These are phyloP conservation scores for Plantago ovata DNA, from an alignment of 257 asterid genomes.

Conservation along the genomic window DNA sequence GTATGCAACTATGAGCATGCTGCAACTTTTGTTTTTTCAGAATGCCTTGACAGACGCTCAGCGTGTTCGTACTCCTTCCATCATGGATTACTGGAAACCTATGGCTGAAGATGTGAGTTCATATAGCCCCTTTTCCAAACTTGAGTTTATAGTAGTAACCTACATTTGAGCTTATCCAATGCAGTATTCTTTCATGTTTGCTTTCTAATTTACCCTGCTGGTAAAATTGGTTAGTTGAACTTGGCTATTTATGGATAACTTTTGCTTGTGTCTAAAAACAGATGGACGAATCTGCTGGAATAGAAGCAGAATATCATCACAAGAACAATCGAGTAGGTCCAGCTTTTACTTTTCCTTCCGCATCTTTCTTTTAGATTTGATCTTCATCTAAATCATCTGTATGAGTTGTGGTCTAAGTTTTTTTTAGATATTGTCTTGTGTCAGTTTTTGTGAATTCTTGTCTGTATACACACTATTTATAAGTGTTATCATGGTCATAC, in stretches of 20 bases:
- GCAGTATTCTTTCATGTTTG: slow-evolving; percentile 12
- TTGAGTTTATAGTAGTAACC: not conserved
- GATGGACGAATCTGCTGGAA: slow-evolving; percentile 98
- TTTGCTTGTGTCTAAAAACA: slow-evolving; percentile 34
- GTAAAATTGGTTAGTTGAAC: slow-evolving; percentile 6
- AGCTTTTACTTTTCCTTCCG: slow-evolving; percentile 18
- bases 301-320: slow-evolving; percentile 96
- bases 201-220: slow-evolving; percentile 11
- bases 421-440: too few relatives aligned
- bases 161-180: slow-evolving; percentile 4
- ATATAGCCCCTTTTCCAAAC: slow-evolving; percentile 15
- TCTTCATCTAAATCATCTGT: not conserved
- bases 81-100: slow-evolving; percentile 91
- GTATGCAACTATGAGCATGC: too few relatives aligned
- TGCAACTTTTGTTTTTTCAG: slow-evolving; percentile 40
- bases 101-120: slow-evolving; percentile 93
- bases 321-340: slow-evolving; percentile 75
- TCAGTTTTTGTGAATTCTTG: too few relatives aligned
- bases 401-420: too few relatives aligned
- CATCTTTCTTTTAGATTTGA: slow-evolving; percentile 19
- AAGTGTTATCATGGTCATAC: too few relatives aligned
- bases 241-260: slow-evolving; percentile 15
- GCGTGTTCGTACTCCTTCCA: slow-evolving; percentile 75
- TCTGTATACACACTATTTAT: too few relatives aligned
- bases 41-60: slow-evolving; percentile 84